Evolutionary conservation across 495 filamentous ascomycete genomes (phyloP).

Genomic region (Hypoxylon trugodes): DNA sequence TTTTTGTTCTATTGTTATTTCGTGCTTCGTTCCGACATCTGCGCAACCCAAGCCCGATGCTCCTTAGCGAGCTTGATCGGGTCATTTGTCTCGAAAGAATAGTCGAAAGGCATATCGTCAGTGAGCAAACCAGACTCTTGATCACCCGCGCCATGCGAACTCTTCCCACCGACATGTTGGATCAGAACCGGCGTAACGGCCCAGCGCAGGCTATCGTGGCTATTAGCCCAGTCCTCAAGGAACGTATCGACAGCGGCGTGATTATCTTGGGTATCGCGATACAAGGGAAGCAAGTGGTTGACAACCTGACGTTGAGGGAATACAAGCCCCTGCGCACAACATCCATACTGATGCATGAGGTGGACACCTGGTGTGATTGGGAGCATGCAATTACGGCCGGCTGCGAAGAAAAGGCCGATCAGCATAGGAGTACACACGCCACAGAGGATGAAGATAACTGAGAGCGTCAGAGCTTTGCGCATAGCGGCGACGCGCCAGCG

Average conservation of each 20-base stretch:
- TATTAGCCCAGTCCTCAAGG: conserved; percentile 56
- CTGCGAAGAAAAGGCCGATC: conserved; percentile 48
- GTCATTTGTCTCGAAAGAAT: conserved; percentile 34
- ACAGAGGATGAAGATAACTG: conserved; percentile 30
- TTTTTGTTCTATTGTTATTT: background rate
- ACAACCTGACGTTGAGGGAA: conserved; percentile 48
- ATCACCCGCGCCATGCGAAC: conserved; percentile 31
- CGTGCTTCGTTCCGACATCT: background rate
- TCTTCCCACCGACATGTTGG: conserved; percentile 47
- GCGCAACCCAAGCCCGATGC: conserved; percentile 20
- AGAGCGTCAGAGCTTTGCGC: conserved; percentile 14
- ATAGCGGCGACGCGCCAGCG: conserved; percentile 6
- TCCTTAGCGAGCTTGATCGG: conserved; percentile 29
- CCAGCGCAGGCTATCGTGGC: conserved; percentile 51
- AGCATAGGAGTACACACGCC: conserved; percentile 39
- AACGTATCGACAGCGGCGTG: conserved; percentile 54
- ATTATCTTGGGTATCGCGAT: conserved; percentile 42
- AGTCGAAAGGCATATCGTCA: conserved; percentile 39
- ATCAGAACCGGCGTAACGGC: conserved; percentile 60
- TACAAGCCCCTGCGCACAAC: conserved; percentile 52
- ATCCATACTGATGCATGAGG: conserved; percentile 61
- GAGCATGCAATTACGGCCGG: conserved; percentile 46
- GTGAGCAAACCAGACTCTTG: conserved; percentile 32
- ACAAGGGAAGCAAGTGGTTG: conserved; percentile 54
- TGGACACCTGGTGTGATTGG: conserved; percentile 27